Evolutionary conservation across 805 yeast species (phyloP).

Genomic region (Saccharomycopsis vini): DNA sequence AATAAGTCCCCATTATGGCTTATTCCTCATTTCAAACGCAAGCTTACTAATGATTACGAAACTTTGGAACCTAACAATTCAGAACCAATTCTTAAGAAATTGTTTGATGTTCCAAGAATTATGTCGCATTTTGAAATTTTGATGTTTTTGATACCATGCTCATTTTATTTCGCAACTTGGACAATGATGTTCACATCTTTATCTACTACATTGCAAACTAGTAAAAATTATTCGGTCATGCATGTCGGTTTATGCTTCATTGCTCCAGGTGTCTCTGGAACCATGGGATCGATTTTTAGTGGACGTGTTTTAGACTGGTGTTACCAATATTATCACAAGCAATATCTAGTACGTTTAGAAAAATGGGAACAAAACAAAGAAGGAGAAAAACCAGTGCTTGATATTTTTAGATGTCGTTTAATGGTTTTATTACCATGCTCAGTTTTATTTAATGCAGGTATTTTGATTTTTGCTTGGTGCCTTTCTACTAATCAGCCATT

Average conservation of each 20-base stretch:
- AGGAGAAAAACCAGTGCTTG: constrained; percentile 3
- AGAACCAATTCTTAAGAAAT: constrained; percentile 2
- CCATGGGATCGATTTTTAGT: constrained; percentile 47
- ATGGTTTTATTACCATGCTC: constrained; percentile 11
- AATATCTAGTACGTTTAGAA: constrained; percentile 21
- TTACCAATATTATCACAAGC: constrained; percentile 29
- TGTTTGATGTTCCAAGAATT: constrained; percentile 19
- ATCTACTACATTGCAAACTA: constrained; percentile 41
- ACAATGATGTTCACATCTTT: constrained; percentile 59
- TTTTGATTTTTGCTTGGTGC: constrained; percentile 70
- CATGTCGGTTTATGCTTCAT: constrained; percentile 65
- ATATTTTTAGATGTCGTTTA: constrained; percentile 11
- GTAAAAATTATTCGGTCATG: constrained; percentile 43
- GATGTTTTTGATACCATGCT: constrained; percentile 35
- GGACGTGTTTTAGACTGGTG: constrained; percentile 50
- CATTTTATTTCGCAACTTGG: constrained; percentile 63
- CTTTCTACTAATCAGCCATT: constrained; percentile 26
- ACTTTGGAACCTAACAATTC: constrained; percentile 19
- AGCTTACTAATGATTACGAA: constrained; percentile 27
- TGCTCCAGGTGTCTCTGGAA: constrained; percentile 63
- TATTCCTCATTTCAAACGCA: constrained; percentile 24
- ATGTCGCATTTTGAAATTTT: constrained; percentile 7
- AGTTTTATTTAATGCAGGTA: constrained; percentile 23
- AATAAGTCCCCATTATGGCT: constrained; percentile 39
- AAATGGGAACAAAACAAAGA: constrained; percentile 14